Evolutionary conservation across 1,284 basidiomycete species (phyloP), one percentile per base, ranked within the genome.

Genomic region (Schizophyllum commune): DNA sequence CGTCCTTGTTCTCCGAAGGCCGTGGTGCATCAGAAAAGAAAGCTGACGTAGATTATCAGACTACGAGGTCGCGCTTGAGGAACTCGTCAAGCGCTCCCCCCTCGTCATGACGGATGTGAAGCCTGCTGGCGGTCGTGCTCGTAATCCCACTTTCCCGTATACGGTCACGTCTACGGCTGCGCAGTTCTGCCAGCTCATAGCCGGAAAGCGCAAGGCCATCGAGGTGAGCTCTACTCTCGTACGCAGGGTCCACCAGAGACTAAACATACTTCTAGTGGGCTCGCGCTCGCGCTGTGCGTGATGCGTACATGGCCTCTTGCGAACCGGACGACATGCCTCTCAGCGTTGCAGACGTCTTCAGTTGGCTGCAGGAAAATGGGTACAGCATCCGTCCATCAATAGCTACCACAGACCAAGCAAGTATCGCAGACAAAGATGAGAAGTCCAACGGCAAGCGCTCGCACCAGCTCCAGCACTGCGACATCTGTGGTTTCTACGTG

Each of bases 201-300:
- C 64, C 56, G 65, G 65, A 20, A 55, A 62, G 52, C 62, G 61
- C 56, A 63, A 65, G 58, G 65, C 65, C 8, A 55, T 65, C 17
- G 62, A 65, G 62, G 64, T 65, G 34, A 39, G 55, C 32, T 19
- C 47, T 20, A 27, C 11, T 17, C 1, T 60, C 11, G 2, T 55
- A 39, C 15, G 13, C 20, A 19, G 19, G 32, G 34, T 47, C 20
- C 13, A 47, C 17, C 39, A 8, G 17, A 17, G 19, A 60, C 5
- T 47, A 32, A 56, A 19, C n/a, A 19, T 55, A 6, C 4, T 55
- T 56, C 5, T 33, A 65, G 65, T 65, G 65, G 65, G 65, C 62
- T 17, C 65, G 63, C n/a, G 62, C 65, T 27, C 59, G 56, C 52
- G 65, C 65, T 47, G 56, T 65, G 55, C 61, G 63, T 17, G 59